These are phyloP conservation scores for Porphyrellus sp. DNA, from an alignment of 1,284 basidiomycete genomes.

Conservation along the genomic window DNA sequence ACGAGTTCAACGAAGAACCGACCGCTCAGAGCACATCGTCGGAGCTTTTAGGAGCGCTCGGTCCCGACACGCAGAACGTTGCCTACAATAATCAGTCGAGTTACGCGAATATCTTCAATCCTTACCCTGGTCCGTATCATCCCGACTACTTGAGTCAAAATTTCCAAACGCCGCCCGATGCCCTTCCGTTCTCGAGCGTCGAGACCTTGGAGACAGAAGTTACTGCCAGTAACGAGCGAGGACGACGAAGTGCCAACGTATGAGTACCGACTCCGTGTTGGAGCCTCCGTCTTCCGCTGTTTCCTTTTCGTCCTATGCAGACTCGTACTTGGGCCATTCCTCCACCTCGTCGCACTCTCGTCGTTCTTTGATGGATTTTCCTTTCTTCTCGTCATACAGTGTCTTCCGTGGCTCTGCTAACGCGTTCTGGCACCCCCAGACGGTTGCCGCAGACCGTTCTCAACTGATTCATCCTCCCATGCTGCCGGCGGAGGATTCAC, in stretches of 20 bases:
- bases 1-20: conserved; percentile 40
- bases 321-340: conserved; percentile 43
- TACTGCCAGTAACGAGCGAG: conserved; percentile 30
- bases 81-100: conserved; percentile 33
- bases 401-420: conserved; percentile 52
- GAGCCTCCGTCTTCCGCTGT: conserved; percentile 61
- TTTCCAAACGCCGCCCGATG: conserved; percentile 45
- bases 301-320: conserved; percentile 49
- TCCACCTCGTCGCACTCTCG: conserved; percentile 41
- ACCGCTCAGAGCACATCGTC: conserved; percentile 48
- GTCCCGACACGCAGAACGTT: conserved; percentile 37
- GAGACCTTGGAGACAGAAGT: conserved; percentile 42
- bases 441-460: conserved; percentile 51
- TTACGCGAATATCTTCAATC: conserved; percentile 31
- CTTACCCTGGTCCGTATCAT: conserved; percentile 68
- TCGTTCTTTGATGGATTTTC: conserved; percentile 60
- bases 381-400: conserved; percentile 48
- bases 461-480: conserved; percentile 59
- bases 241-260: conserved; percentile 60
- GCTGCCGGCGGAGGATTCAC: conserved; percentile 47
- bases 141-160: conserved; percentile 59
- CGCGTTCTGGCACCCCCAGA: conserved; percentile 71
- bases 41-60: conserved; percentile 65
- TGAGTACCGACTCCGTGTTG: conserved; percentile 69
- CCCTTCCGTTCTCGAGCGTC: conserved; percentile 46